Conservation (phyloP, 352 stramenopile species). For the Phytopythium delawarense region DNA sequence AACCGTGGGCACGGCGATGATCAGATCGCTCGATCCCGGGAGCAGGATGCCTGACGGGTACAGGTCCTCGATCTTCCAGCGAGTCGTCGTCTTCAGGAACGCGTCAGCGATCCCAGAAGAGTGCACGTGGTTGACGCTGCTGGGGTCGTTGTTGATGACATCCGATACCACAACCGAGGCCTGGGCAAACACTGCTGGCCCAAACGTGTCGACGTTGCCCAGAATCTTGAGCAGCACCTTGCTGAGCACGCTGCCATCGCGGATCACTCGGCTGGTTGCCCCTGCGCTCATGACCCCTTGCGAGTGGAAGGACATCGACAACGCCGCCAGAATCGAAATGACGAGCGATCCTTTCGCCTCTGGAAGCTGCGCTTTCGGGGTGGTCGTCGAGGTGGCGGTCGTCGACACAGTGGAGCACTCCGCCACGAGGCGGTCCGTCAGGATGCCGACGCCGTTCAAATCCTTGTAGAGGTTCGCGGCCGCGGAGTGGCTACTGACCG, state of each 20-base stretch:
- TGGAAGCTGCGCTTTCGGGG: slow-evolving; percentile 10
- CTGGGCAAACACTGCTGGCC: slow-evolving; percentile 91
- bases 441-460: slow-evolving; percentile 80
- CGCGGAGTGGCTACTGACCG: slow-evolving; percentile 65
- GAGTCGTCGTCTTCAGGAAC: slow-evolving; percentile 91
- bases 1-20: slow-evolving; percentile 94
- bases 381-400: not conserved
- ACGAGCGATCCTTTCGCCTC: slow-evolving; percentile 68
- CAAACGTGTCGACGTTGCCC: slow-evolving; percentile 88
- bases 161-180: slow-evolving; percentile 91
- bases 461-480: slow-evolving; percentile 76
- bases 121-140: slow-evolving; percentile 93
- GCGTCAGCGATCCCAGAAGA: slow-evolving; percentile 88
- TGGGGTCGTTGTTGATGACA: slow-evolving; percentile 97
- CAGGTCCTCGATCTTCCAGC: slow-evolving; percentile 64
- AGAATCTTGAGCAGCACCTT: slow-evolving; percentile 89
- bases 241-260: slow-evolving; percentile 82
- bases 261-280: slow-evolving; percentile 82
- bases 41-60: slow-evolving; percentile 45
- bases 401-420: slow-evolving; percentile 39
- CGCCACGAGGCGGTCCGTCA: slow-evolving; percentile 69
- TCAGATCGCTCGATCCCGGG: slow-evolving; percentile 89
- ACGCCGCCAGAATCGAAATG: slow-evolving; percentile 61
- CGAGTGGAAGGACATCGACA: slow-evolving; percentile 85
- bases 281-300: slow-evolving; percentile 87